Evolutionary conservation across 352 stramenopile genomes (phyloP), one percentile per base, ranked within the genome.

Genomic region (Lagenidium giganteum): DNA sequence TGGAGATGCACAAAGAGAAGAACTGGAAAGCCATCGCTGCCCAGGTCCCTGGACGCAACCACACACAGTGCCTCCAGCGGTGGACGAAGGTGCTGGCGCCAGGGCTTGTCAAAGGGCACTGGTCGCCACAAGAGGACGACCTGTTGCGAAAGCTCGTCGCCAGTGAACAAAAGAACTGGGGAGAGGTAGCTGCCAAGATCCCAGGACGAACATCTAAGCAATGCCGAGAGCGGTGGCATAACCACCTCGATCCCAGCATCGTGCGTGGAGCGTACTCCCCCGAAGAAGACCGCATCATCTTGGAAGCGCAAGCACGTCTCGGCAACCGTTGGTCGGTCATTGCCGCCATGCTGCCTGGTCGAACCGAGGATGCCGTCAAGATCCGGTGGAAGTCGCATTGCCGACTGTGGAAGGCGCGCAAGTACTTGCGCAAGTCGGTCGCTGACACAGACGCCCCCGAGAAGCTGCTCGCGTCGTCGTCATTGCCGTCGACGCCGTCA

Each of bases 1-100:
- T 96, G 5, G 67, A 88, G 42, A 87, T 83, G 55, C 76, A 94
- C 35, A 81, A 82, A 32, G 85, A 93, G 46, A 94, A 91, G 47
- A 93, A 96, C 55, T 96, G 87, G 87, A 96, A 96, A 44, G 82
- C 84, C 13, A 96, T 96, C 44, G 86, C 87, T 7, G 67, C 82
- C 33, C 75, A 90, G 40, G 81, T 96, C 25, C 72, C 81, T 11
- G 84, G 80, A 3, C 70, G 87, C 14, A 96, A 96, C 56, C 84
- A 96, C 61, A 92, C 84, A 50, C 87, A 96, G 54, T 96, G 86
- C 50, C 64, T 96, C 25, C 87, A 96, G 50, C 76, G 87, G 5
- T 96, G 87, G 87, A 94, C 79, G 21, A 96, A 96, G 45, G 86
- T 96, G 47, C 59, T 96, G 3, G 73, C 78, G 3, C 83, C 86